phyloP scores from a whole-genome alignment of 306 rosid species.

The Vigna trinervia region DNA sequence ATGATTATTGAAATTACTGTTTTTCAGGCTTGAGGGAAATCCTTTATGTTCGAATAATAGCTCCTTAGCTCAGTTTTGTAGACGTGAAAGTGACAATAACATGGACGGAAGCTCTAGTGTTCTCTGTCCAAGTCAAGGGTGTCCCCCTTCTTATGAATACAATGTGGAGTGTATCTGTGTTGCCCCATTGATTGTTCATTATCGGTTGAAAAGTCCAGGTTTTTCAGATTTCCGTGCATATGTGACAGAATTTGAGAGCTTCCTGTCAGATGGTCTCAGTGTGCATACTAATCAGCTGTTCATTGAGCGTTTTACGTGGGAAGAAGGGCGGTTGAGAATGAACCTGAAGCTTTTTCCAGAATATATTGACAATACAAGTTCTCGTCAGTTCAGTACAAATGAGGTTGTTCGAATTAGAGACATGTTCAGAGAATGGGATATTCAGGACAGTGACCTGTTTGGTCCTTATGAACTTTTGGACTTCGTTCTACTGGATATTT shows the following conservation, averaged over 20 bases:
- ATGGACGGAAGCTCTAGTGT: conserved; percentile 39
- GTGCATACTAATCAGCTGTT: conserved; percentile 57
- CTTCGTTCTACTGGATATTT: conserved; percentile 56
- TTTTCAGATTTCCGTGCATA: conserved; percentile 68
- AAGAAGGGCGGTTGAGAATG: conserved; percentile 73
- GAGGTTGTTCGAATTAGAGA: conserved; percentile 64
- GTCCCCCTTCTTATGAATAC: conserved; percentile 76
- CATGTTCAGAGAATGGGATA: conserved; percentile 66
- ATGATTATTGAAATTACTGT: conserved; percentile 5
- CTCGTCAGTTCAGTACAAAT: conserved; percentile 47
- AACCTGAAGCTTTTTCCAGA: conserved; percentile 74
- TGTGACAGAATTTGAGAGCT: conserved; percentile 45
- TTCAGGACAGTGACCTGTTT: conserved; percentile 58
- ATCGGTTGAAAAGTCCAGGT: conserved; percentile 94
- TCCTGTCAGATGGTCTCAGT: conserved; percentile 59
- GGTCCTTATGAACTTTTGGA: conserved; percentile 86
- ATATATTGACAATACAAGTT: conserved; percentile 37
- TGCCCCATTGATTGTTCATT: conserved; percentile 63
- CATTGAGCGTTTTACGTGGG: conserved; percentile 59
- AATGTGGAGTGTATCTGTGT: conserved; percentile 60
- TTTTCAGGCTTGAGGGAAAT: conserved; percentile 90
- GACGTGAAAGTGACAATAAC: conserved; percentile 47
- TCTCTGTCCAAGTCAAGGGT: conserved; percentile 51
- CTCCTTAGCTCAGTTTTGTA: conserved; percentile 56
- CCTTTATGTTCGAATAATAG: conserved; percentile 65